Base-by-base conservation (phyloP, 2,329 filamentous ascomycete species). In the Albophoma yamanashiensis region DNA sequence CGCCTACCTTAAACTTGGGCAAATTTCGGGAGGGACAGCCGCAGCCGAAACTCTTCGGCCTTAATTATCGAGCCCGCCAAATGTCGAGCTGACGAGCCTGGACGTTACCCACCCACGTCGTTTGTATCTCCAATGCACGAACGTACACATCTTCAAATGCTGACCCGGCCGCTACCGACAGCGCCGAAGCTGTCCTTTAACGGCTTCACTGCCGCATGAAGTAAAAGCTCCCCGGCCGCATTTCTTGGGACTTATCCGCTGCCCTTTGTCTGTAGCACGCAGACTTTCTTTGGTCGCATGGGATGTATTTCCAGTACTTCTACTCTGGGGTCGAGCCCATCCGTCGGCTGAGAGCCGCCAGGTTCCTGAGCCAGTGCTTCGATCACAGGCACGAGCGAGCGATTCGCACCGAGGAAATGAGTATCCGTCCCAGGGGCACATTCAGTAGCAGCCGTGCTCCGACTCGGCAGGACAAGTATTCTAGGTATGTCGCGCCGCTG, bases 41-140 rank as follows among this genome's bases (percentile, higher is more conserved):
- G 62, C 63, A 61, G 62, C 39, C 63, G 63, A 64, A 62, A 63
- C 39, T 60, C 57, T 58, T 64, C 63, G 63, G 63, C 38, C 25
- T 40, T 8, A n/a, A 42, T 50, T 20, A 3, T 17, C 11, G 40
- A 25, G 22, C 14, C 3, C 2, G 45, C 1, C 25, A 27, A 25
- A 12, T 40, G 9, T 20, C 17, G 20, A 7, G 20, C 2, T 34
- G 27, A 17, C 45, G 31, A 50, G 1, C 25, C 45, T 14, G 22
- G 2, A 12, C 14, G 5, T 14, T 3, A 11, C 11, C 42, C 20
- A n/a, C n/a, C 8, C n/a, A 45, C 20, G 2, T 22, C 8, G 2
- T 22, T 1, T 42, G 15, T 5, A 42, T 20, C 7, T 42, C 15
- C 39, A 42, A 17, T 31, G 15, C 2, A 20, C 4, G 17, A 1